Conservation (phyloP, 139 green algal species). For the Raphidocelis subcapitata region DNA sequence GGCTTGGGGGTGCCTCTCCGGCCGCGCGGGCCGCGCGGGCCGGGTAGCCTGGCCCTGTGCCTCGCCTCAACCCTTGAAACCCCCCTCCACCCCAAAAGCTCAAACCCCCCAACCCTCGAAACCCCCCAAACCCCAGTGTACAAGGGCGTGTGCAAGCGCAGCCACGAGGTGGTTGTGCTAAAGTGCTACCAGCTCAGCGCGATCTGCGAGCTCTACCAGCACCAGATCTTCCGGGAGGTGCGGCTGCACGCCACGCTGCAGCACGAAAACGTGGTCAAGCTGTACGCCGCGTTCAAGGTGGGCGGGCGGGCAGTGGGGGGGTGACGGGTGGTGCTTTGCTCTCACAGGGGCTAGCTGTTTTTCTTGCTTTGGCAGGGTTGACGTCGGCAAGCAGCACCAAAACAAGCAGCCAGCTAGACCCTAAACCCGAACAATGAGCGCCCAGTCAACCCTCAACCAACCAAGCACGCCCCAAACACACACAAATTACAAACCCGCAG, state of each 20-base stretch:
- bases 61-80: too few relatives aligned
- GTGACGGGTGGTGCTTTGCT: neutral
- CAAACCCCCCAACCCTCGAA: too few relatives aligned
- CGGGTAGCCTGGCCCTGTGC: too few relatives aligned
- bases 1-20: too few relatives aligned
- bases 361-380: too few relatives aligned
- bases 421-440: neutral
- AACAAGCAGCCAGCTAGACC: neutral
- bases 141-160: slow-evolving; percentile 50
- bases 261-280: slow-evolving; percentile 60
- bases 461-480: neutral
- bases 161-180: slow-evolving; percentile 47
- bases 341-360: neutral
- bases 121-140: too few relatives aligned
- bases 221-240: slow-evolving; percentile 65
- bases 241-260: slow-evolving; percentile 43
- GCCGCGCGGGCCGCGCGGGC: too few relatives aligned
- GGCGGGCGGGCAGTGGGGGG: neutral
- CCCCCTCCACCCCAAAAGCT: too few relatives aligned
- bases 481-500: slow-evolving; percentile 13
- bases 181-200: slow-evolving; percentile 49
- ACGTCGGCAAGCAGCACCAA: neutral
- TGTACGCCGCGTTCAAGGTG: slow-evolving; percentile 50
- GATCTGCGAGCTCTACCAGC: slow-evolving; percentile 57
- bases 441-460: neutral